Evolutionary conservation across 139 green algal species (phyloP).

Genomic region (Diplosphaera chodatii): DNA sequence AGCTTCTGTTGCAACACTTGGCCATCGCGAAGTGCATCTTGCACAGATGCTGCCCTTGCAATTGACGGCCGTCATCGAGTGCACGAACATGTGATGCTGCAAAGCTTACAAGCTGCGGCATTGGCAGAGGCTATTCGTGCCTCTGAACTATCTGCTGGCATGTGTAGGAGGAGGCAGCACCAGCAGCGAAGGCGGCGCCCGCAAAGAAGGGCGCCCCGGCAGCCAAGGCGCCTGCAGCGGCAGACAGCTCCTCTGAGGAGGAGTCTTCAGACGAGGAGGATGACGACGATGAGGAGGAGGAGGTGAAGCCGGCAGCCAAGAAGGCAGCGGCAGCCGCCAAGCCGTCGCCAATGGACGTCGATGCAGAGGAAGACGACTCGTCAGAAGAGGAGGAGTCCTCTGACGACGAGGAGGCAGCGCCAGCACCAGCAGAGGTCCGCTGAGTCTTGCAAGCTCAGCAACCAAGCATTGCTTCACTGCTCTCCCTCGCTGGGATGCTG

Average conservation of each 20-base stretch:
- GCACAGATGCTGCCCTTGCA: too few relatives aligned
- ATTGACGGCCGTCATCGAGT: too few relatives aligned
- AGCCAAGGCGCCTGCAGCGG: conserved; percentile 7
- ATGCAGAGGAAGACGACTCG: conserved; percentile 16
- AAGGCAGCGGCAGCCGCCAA: not conserved
- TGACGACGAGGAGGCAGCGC: conserved; percentile 11
- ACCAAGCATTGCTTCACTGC: too few relatives aligned
- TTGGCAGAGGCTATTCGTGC: too few relatives aligned
- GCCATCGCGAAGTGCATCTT: too few relatives aligned
- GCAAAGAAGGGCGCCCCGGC: conserved; percentile 15
- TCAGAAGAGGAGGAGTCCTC: conserved; percentile 3
- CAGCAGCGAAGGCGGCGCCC: not conserved
- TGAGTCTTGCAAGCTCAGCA: too few relatives aligned
- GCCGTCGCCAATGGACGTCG: conserved; percentile 2
- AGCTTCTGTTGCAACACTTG: too few relatives aligned
- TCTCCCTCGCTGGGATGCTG: too few relatives aligned
- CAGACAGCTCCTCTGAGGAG: conserved; percentile 15
- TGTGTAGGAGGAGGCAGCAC: not conserved
- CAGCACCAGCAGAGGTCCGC: too few relatives aligned
- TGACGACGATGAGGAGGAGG: conserved; percentile 17
- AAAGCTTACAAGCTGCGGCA: too few relatives aligned
- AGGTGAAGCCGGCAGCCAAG: conserved; percentile 16
- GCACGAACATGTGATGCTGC: too few relatives aligned
- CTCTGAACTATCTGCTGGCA: not conserved
- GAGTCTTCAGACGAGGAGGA: conserved; percentile 20